Evolutionary conservation across 2,329 filamentous ascomycete genomes (phyloP), one percentile per base, ranked within the genome.

Genomic region (Paraphoma sp.): DNA sequence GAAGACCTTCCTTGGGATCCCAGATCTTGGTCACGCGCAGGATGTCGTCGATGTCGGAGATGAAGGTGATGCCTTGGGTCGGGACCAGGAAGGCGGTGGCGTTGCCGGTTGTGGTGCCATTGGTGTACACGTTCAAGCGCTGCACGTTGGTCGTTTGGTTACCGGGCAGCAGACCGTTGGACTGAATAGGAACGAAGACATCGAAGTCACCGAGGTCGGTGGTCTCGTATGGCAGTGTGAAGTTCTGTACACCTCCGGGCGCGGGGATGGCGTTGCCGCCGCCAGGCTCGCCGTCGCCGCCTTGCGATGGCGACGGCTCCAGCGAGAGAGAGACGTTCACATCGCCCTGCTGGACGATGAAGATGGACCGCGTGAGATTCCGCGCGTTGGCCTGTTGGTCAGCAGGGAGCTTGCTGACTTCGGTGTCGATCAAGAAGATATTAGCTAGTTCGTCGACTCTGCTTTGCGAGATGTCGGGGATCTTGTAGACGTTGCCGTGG

Each of bases 1-100:
- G 80, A 0, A 93, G 80, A 5, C 90, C 91, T 70, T 93, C 84
- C 62, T 87, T 86, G 0, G 90, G 90, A 46, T 90, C 76, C 73
- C 91, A 93, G 71, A 93, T 93, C 76, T 92, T 91, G 53, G 90
- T 93, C 1, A 93, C 79, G n/a, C 90, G 87, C 0, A 93, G 83
- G 55, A 92, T 92, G 69, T 93, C 91, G 64, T 93, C 90, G 59
- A 93, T 91, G 68, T 93, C 91, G 1, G 87, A 90, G 64, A 93
- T 80, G 57, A 93, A 82, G 1, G 90, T 93, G 18, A 92, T 76
- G 16, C 91, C 91, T 12, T 82, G 80, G 0, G 86, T 80, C 0
- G 91, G 90, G 0, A 93, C 89, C 1, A 93, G 84, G 69, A 91
- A 93, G 0, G 89, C 88, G 1, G 90, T 93, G 5, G 88, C 84